Percentiles rank a stretch among this genome's conserved stretches.
Conservation (phyloP, 2,329 filamentous ascomycete genomes). For the Alternaria metachromatica region DNA sequence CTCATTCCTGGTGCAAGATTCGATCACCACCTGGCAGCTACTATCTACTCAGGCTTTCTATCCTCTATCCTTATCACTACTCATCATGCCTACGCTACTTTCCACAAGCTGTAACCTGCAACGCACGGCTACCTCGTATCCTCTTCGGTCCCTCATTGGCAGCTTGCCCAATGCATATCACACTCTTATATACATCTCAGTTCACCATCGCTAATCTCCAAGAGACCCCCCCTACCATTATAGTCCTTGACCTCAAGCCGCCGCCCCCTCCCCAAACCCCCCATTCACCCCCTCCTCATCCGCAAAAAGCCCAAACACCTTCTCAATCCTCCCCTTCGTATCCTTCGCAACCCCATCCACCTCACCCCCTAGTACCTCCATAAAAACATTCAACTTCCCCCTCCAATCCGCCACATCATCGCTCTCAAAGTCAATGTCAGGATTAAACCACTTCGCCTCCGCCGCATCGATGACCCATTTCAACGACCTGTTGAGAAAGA, state of each 20-base stretch:
- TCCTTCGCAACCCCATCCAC: neutral
- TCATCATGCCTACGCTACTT: neutral
- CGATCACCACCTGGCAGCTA: neutral
- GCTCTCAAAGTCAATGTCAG: neutral
- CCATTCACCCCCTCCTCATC: neutral
- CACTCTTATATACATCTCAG: neutral
- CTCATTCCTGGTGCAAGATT: neutral
- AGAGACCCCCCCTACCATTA: no score
- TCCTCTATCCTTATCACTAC: neutral
- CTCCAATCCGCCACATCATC: neutral
- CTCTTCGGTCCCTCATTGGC: neutral
- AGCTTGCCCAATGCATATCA: rapidly evolving
- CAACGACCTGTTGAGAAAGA: neutral
- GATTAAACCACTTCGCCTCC: neutral
- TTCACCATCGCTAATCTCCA: no score
- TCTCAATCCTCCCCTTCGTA: neutral
- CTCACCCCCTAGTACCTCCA: neutral
- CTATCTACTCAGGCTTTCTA: neutral
- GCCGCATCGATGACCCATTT: neutral
- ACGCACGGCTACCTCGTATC: neutral
- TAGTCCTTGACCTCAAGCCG: rapidly evolving
- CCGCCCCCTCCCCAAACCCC: neutral
- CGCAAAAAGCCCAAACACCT: neutral
- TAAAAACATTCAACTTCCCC: neutral
- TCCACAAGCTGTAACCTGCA: neutral